Conservation (phyloP, 805 yeast genomes). For the Brettanomyces bruxellensis region DNA sequence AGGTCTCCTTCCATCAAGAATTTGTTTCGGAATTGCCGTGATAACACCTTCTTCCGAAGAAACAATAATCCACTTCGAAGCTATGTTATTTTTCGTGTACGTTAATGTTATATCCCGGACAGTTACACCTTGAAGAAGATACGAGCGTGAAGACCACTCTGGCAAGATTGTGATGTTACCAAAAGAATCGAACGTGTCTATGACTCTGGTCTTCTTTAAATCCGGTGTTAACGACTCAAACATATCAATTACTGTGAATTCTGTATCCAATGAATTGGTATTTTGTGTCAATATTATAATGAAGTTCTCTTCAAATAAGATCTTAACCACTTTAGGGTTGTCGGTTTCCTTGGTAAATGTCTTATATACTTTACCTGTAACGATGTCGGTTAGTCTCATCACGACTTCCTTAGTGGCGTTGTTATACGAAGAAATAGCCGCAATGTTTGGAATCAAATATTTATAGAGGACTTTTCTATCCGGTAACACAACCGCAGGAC, state of each 20-base stretch:
- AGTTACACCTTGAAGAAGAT: slow-evolving; percentile 44
- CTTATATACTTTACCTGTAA: slow-evolving; percentile 53
- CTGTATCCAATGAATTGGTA: slow-evolving; percentile 34
- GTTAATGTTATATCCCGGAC: slow-evolving; percentile 46
- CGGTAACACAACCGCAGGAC: slow-evolving; percentile 59
- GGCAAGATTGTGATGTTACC: slow-evolving; percentile 28
- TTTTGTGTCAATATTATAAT: slow-evolving; percentile 59
- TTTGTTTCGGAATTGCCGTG: slow-evolving; percentile 57
- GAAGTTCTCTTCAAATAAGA: slow-evolving; percentile 79
- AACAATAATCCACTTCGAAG: slow-evolving; percentile 56
- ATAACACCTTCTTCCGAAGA: slow-evolving; percentile 55
- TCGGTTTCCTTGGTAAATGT: slow-evolving; percentile 27
- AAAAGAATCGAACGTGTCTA: slow-evolving; percentile 11
- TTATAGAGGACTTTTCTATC: slow-evolving; percentile 75
- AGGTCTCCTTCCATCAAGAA: slow-evolving; percentile 61
- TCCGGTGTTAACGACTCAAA: slow-evolving; percentile 60
- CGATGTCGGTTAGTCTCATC: slow-evolving; percentile 52
- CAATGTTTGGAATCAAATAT: slow-evolving; percentile 66
- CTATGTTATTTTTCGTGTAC: slow-evolving; percentile 54
- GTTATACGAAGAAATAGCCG: slow-evolving; percentile 35
- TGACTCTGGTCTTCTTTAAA: slow-evolving; percentile 21
- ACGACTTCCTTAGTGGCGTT: slow-evolving; percentile 26
- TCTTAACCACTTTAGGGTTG: slow-evolving; percentile 28
- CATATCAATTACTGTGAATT: slow-evolving; percentile 66
- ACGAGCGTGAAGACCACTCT: slow-evolving; percentile 45